A percentile compares a stretch with the other conserved stretches of the same genome.
phyloP scores from a whole-genome alignment of 768 basidiomycete genomes.

The Lentinula detonsa region DNA sequence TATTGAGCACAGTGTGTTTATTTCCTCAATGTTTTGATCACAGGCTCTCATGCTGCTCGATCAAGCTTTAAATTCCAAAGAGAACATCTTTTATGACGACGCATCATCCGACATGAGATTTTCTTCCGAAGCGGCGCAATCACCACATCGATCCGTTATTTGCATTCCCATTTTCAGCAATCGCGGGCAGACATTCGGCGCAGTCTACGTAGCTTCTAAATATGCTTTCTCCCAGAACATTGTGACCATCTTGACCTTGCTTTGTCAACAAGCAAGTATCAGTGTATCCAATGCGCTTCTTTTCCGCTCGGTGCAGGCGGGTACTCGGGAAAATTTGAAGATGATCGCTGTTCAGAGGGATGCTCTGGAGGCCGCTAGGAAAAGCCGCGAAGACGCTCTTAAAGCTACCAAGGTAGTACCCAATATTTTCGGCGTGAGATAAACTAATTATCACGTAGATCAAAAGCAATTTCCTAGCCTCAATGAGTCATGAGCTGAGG shows the following conservation, averaged over 20 bases:
- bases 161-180: constrained; percentile 73
- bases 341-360: constrained; percentile 72
- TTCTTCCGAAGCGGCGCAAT: constrained; percentile 61
- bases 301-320: constrained; percentile 69
- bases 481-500: constrained; percentile 74
- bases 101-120: constrained; percentile 61
- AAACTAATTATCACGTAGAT: constrained; percentile 32
- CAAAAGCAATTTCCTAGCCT: constrained; percentile 72
- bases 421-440: neutral
- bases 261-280: constrained; percentile 72
- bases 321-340: constrained; percentile 68
- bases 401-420: constrained; percentile 60
- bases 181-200: constrained; percentile 70
- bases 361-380: constrained; percentile 62
- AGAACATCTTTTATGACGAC: constrained; percentile 54
- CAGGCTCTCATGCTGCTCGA: constrained; percentile 2
- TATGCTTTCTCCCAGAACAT: constrained; percentile 58
- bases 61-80: constrained; percentile 61
- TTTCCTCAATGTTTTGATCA: neutral
- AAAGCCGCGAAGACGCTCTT: constrained; percentile 66
- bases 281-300: constrained; percentile 71
- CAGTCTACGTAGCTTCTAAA: constrained; percentile 60
- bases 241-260: constrained; percentile 53
- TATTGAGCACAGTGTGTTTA: constrained; percentile 53
- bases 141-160: constrained; percentile 52